Conservation (phyloP, 306 rosid species). For the Sicyos baderoa region DNA sequence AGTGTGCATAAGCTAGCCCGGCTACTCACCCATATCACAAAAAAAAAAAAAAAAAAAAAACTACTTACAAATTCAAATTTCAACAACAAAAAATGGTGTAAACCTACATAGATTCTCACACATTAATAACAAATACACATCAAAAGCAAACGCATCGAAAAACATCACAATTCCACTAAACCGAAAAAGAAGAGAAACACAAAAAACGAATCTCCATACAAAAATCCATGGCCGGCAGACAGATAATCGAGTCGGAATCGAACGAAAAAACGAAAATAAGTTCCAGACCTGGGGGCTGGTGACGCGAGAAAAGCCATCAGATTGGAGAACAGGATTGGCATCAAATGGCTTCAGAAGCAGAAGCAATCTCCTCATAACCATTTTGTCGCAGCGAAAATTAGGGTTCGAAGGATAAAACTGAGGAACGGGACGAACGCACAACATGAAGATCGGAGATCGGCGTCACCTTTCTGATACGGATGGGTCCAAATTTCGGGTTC, state of each 20-base stretch:
- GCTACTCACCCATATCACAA: too few species aligned
- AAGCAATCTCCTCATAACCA: conserved; percentile 50
- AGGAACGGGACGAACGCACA: conserved; percentile 5
- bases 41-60: too few species aligned
- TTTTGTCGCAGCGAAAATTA: conserved; percentile 16
- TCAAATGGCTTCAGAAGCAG: conserved; percentile 54
- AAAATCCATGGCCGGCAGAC: neutral
- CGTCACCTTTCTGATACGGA: conserved; percentile 1
- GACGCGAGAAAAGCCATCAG: conserved; percentile 32
- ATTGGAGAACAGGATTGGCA: conserved; percentile 34
- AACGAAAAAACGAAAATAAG: neutral
- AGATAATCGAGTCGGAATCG: neutral
- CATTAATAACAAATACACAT: neutral
- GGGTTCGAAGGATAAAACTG: neutral
- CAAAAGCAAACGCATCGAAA: neutral
- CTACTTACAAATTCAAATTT: neutral
- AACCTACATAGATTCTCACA: neutral
- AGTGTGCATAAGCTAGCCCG: too few species aligned
- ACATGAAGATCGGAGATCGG: conserved; percentile 4
- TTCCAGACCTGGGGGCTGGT: conserved; percentile 42
- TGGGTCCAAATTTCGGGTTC: neutral
- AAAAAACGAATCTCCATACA: neutral
- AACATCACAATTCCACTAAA: neutral
- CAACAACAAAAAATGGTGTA: neutral
- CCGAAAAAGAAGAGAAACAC: neutral